Conservation (phyloP, 2,329 filamentous ascomycete genomes). For the Neurospora sp. region DNA sequence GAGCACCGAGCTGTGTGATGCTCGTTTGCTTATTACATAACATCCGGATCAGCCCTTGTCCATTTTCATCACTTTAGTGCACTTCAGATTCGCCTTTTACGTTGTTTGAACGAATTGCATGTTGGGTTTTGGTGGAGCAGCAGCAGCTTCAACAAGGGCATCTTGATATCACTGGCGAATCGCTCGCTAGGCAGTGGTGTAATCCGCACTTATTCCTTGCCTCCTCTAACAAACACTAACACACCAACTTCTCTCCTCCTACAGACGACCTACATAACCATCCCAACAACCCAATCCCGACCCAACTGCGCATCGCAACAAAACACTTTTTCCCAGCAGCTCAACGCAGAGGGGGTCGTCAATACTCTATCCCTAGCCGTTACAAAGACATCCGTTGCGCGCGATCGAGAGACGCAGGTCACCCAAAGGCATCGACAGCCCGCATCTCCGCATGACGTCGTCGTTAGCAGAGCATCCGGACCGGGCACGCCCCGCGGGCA, state of each 20-base stretch:
- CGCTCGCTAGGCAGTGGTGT: neutral
- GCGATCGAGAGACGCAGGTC: constrained; percentile 8
- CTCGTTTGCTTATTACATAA: neutral
- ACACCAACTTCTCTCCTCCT: neutral
- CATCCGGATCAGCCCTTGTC: neutral
- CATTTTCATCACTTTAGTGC: neutral
- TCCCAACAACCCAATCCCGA: neutral
- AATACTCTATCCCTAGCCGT: neutral
- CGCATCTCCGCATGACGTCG: constrained; percentile 29
- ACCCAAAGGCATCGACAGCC: constrained; percentile 1
- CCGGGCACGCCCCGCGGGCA: constrained; percentile 20
- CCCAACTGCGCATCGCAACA: neutral
- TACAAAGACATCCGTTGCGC: neutral
- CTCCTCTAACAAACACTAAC: neutral
- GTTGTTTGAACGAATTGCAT: neutral
- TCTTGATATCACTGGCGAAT: neutral
- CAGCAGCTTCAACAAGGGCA: neutral
- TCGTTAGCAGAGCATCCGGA: constrained; percentile 23
- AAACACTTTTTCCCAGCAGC: neutral
- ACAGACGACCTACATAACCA: neutral
- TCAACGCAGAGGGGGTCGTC: neutral
- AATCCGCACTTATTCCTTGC: neutral
- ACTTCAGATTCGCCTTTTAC: neutral
- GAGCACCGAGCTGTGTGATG: neutral
- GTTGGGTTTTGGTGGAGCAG: neutral